A percentile compares a stretch with the other conserved stretches of the same genome.
Conservation (phyloP, 2,329 filamentous ascomycete species). For the Aureobasidium sp. region DNA sequence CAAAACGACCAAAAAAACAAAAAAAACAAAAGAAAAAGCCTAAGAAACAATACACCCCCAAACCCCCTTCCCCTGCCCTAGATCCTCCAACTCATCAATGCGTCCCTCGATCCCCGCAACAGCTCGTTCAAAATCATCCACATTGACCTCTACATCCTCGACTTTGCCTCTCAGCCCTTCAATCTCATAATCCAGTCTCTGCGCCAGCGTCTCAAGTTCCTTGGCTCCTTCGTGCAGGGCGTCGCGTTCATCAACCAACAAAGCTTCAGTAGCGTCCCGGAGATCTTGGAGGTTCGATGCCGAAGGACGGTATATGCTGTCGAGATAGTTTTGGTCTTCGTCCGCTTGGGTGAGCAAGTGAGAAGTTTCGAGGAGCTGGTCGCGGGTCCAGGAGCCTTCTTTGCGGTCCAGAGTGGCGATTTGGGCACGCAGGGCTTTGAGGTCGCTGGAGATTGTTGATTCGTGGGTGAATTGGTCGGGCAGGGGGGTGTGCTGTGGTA, state of each 20-base stretch:
- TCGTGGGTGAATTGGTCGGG: slow-evolving; percentile 7
- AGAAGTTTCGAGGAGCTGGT: slow-evolving; percentile 51
- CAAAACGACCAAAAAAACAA: background rate
- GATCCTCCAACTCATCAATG: slow-evolving; percentile 52
- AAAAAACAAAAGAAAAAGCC: background rate
- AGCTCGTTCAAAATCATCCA: slow-evolving; percentile 71
- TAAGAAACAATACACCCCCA: slow-evolving; percentile 24
- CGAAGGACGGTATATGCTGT: slow-evolving; percentile 61
- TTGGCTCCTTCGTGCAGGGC: slow-evolving; percentile 64
- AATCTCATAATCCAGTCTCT: slow-evolving; percentile 89
- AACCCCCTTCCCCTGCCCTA: slow-evolving; percentile 21
- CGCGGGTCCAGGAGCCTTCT: slow-evolving; percentile 55
- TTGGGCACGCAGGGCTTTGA: slow-evolving; percentile 41
- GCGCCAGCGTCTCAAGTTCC: slow-evolving; percentile 72
- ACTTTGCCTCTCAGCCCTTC: slow-evolving; percentile 71
- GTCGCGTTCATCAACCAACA: slow-evolving; percentile 62
- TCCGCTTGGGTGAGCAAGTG: slow-evolving; percentile 56
- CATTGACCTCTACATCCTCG: slow-evolving; percentile 77
- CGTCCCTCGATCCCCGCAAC: slow-evolving; percentile 47
- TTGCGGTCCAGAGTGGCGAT: slow-evolving; percentile 47
- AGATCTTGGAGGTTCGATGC: slow-evolving; percentile 64
- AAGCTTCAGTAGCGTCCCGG: slow-evolving; percentile 59
- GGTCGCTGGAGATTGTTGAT: slow-evolving; percentile 3
- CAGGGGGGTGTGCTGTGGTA: background rate
- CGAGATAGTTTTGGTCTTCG: slow-evolving; percentile 58